Evolutionary conservation across 1,284 basidiomycete genomes (phyloP), one percentile per base, ranked within the genome.

Genomic region (Cronartium quercuum): DNA sequence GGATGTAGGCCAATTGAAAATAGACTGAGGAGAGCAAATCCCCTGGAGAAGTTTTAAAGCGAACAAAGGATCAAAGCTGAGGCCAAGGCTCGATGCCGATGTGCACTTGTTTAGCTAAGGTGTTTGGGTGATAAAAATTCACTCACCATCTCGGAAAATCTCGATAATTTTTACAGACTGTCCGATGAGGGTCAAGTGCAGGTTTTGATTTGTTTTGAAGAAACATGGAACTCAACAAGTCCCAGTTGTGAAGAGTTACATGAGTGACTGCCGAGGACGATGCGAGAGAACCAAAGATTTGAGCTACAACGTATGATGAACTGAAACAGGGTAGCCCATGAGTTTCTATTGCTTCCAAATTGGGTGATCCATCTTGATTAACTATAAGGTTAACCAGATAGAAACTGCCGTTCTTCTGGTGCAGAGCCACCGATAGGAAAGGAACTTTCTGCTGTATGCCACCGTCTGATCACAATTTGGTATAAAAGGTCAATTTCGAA

Each of bases 91-190:
- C 6, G 15, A 21, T 51, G 6, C 6, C 4, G 34, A 61, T 61
- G 5, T 29, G 58, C 6, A 34, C 21, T 9, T 61, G 15, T 6
- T 1, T n/a, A n/a, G n/a, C 1, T n/a, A 13, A 47, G 44, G n/a
- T n/a, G 13, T 47, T 13, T n/a, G n/a, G 44, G 44, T n/a, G 44
- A 2, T 29, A 29, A n/a, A n/a, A 47, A n/a, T 29, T 29, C 29
- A 38, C 66, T 12, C 58, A 73, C 70, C 61, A 66, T 10, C 29
- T 38, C 12, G 70, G 70, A 66, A 73, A 73, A 34, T 73, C 70
- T 18, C 37, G 34, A 38, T 73, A 73, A 42, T 73, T 73, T 44
- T 42, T 7, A 34, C 70, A 73, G 6, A 73, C 3, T 2, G 2
- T 10, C 37, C 70, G 13, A 18, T 73, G 70, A 42, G 70, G 70